phyloP scores from a whole-genome alignment of 2,329 filamentous ascomycete species.

The Penicillium concentricum region DNA sequence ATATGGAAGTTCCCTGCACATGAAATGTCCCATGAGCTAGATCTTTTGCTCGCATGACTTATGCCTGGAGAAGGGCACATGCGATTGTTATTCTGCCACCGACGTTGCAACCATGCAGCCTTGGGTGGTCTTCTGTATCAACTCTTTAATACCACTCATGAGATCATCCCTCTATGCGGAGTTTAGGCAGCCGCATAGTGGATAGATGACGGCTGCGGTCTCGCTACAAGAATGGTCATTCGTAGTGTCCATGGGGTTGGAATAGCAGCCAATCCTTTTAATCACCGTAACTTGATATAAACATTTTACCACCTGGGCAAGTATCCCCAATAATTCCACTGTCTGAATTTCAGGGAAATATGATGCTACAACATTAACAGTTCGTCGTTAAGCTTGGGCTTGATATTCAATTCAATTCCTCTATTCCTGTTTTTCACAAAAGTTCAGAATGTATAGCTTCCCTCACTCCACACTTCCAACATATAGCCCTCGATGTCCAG shows the following conservation, averaged over 20 bases:
- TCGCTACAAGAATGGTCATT: neutral
- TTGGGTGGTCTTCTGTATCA: neutral
- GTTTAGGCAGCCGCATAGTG: neutral
- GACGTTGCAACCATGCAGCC: neutral
- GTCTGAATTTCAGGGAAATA: neutral
- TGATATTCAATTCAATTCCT: neutral
- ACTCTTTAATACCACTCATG: neutral
- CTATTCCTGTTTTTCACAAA: neutral
- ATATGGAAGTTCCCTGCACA: neutral
- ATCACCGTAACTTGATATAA: neutral
- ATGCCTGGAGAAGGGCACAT: neutral
- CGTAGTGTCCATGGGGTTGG: neutral
- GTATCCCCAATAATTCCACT: neutral
- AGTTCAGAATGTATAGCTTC: neutral
- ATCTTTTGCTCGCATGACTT: neutral
- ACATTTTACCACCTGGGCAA: neutral
- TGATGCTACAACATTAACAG: neutral
- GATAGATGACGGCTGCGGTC: neutral
- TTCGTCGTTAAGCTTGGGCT: neutral
- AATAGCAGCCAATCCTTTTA: neutral
- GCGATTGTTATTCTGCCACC: neutral
- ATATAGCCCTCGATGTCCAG: neutral
- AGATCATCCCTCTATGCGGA: neutral
- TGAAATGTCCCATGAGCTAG: neutral
- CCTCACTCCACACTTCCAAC: neutral